These are phyloP conservation scores for Penicillium odoratum DNA, from an alignment of 495 filamentous ascomycete species.

Conservation along the genomic window DNA sequence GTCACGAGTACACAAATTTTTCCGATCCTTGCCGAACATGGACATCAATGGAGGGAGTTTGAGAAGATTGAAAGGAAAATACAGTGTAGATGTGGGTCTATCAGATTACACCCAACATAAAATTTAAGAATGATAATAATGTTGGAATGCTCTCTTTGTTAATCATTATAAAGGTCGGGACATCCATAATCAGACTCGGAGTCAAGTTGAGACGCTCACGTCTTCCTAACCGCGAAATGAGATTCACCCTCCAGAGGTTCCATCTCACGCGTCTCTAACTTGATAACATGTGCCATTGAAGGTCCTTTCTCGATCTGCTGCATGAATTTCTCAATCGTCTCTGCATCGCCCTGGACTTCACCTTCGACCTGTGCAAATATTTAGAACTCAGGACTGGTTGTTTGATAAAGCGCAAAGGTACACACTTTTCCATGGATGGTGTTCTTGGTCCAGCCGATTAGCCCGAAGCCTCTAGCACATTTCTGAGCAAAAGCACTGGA, in stretches of 20 bases:
- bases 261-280: conserved; percentile 67
- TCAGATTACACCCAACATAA: not conserved
- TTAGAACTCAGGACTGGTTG: not conserved
- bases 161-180: not conserved
- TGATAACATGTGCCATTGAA: conserved; percentile 62
- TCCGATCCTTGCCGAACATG: not conserved
- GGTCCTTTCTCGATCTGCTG: conserved; percentile 78
- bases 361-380: conserved; percentile 68
- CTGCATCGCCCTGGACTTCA: conserved; percentile 76
- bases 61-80: not conserved
- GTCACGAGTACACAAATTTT: not conserved
- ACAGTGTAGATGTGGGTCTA: conserved; percentile 8
- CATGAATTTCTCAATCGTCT: conserved; percentile 64
- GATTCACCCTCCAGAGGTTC: conserved; percentile 61
- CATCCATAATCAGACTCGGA: not conserved
- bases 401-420: conserved; percentile 1
- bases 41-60: not conserved
- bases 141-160: not conserved
- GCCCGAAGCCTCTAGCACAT: conserved; percentile 58
- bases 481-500: conserved; percentile 68
- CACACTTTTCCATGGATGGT: conserved; percentile 66
- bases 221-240: conserved; percentile 56
- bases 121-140: not conserved
- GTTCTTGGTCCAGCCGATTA: conserved; percentile 84
- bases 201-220: conserved; percentile 32